Evolutionary conservation across 169 alveolate species (phyloP).

Genomic region (Toxoplasma gondii): DNA sequence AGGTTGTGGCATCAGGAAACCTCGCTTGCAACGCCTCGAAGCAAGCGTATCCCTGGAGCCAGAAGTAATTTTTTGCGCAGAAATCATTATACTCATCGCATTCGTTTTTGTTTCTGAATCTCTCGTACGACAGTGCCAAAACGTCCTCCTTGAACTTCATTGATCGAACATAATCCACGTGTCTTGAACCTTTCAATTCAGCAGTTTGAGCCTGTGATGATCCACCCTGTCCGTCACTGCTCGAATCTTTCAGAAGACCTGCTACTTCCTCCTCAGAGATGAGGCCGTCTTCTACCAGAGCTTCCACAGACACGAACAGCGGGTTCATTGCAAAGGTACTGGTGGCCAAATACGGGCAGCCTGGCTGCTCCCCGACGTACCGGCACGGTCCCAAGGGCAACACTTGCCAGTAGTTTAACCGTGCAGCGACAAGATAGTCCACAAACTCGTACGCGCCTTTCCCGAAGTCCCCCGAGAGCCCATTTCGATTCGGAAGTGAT

Average conservation of each 20-base stretch:
- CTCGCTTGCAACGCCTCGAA: slow-evolving; percentile 69
- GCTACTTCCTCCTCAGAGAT: slow-evolving; percentile 17
- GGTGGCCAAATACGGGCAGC: slow-evolving; percentile 63
- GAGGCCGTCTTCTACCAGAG: slow-evolving; percentile 31
- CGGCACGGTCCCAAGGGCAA: slow-evolving; percentile 68
- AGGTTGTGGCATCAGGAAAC: slow-evolving; percentile 57
- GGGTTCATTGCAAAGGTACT: slow-evolving; percentile 69
- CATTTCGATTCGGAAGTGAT: slow-evolving; percentile 60
- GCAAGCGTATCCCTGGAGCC: slow-evolving; percentile 67
- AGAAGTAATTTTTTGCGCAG: slow-evolving; percentile 49
- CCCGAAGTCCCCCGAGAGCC: slow-evolving; percentile 65
- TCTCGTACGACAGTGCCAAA: slow-evolving; percentile 52
- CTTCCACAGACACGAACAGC: slow-evolving; percentile 45
- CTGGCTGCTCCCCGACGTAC: slow-evolving; percentile 55
- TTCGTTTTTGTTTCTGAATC: slow-evolving; percentile 8
- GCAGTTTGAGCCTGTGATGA: not conserved
- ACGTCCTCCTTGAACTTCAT: slow-evolving; percentile 55
- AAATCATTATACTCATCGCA: slow-evolving; percentile 53
- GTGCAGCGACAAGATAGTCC: slow-evolving; percentile 51
- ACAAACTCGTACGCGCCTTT: slow-evolving; percentile 55
- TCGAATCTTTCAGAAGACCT: not conserved
- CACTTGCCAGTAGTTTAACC: slow-evolving; percentile 67
- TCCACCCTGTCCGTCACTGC: not conserved
- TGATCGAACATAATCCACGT: slow-evolving; percentile 52
- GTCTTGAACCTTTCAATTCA: not conserved